Percentiles rank a stretch among this genome's conserved stretches.
These are phyloP conservation scores for Ophiocordyceps camponoti-floridani DNA, from an alignment of 2,329 filamentous ascomycete species.

Conservation along the genomic window DNA sequence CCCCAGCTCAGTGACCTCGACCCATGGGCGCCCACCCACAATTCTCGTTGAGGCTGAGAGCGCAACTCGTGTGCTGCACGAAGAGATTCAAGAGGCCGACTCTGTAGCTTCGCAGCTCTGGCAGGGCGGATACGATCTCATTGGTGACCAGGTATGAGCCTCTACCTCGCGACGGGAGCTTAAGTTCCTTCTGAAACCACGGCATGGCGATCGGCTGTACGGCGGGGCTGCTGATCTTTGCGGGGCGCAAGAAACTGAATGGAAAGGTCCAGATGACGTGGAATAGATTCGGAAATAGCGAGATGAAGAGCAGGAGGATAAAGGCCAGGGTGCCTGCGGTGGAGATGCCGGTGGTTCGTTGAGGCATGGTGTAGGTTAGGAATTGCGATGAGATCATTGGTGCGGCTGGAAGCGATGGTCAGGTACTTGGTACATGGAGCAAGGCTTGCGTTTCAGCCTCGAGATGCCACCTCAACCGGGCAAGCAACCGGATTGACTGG, in stretches of 20 bases:
- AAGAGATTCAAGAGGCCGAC: slow-evolving; percentile 78
- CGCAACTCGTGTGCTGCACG: slow-evolving; percentile 88
- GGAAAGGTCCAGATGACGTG: slow-evolving; percentile 33
- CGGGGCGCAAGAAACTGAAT: slow-evolving; percentile 19
- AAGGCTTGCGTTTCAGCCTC: not conserved
- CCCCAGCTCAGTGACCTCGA: not conserved
- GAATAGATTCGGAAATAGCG: slow-evolving; percentile 34
- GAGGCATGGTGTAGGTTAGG: slow-evolving; percentile 17
- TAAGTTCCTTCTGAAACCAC: slow-evolving; percentile 76
- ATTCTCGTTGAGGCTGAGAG: slow-evolving; percentile 86
- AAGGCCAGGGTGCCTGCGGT: slow-evolving; percentile 25
- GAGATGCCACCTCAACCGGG: not conserved
- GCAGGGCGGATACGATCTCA: slow-evolving; percentile 49
- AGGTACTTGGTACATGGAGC: slow-evolving; percentile 2
- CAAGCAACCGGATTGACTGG: not conserved
- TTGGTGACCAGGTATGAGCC: slow-evolving; percentile 86
- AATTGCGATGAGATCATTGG: not conserved
- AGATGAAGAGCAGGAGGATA: slow-evolving; percentile 26
- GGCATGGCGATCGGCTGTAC: slow-evolving; percentile 30
- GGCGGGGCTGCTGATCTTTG: slow-evolving; percentile 9
- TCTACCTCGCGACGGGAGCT: slow-evolving; percentile 56
- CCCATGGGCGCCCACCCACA: slow-evolving; percentile 17
- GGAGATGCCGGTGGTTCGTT: slow-evolving; percentile 13
- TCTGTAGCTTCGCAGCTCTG: slow-evolving; percentile 70
- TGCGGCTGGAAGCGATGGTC: not conserved